These are phyloP conservation scores for Chrysosporium keratinophilum DNA, from an alignment of 2,329 filamentous ascomycete genomes.

Conservation along the genomic window DNA sequence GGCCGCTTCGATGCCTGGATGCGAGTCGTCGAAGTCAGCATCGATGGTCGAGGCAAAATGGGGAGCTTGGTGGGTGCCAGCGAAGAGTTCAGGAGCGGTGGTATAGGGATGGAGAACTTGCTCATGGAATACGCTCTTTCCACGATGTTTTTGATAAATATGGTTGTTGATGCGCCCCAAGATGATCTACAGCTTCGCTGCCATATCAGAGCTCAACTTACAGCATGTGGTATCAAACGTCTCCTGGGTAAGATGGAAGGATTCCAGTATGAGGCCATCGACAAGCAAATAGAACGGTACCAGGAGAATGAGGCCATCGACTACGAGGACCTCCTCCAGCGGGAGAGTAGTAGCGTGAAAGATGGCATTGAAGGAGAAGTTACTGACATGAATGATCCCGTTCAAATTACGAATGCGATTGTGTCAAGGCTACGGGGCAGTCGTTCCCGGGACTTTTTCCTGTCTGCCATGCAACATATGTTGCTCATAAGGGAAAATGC, in stretches of 20 bases:
- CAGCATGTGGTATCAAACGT: conserved; percentile 86
- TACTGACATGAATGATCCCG: conserved; percentile 84
- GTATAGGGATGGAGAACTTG: conserved; percentile 96
- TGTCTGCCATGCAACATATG: conserved; percentile 90
- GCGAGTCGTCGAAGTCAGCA: conserved; percentile 92
- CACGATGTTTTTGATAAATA: conserved; percentile 89
- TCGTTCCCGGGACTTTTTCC: conserved; percentile 86
- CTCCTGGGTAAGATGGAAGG: conserved; percentile 94
- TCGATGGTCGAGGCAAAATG: conserved; percentile 97
- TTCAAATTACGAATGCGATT: conserved; percentile 90
- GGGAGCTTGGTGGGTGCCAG: conserved; percentile 93
- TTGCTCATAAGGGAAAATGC: conserved; percentile 85
- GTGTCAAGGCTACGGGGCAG: conserved; percentile 72
- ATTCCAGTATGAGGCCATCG: conserved; percentile 95
- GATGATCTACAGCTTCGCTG: conserved; percentile 81
- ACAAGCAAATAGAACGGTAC: conserved; percentile 95
- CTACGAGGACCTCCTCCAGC: conserved; percentile 92
- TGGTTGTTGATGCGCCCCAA: conserved; percentile 85
- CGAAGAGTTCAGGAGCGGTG: conserved; percentile 88
- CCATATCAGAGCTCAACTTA: conserved; percentile 92
- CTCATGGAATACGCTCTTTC: conserved; percentile 98
- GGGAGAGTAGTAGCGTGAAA: conserved; percentile 80
- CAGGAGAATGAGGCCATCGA: conserved; percentile 91
- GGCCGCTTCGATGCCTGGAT: conserved; percentile 97
- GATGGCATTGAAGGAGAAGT: conserved; percentile 76